Conservation (phyloP, 495 filamentous ascomycete species). For the Penicillium pancosmium region DNA sequence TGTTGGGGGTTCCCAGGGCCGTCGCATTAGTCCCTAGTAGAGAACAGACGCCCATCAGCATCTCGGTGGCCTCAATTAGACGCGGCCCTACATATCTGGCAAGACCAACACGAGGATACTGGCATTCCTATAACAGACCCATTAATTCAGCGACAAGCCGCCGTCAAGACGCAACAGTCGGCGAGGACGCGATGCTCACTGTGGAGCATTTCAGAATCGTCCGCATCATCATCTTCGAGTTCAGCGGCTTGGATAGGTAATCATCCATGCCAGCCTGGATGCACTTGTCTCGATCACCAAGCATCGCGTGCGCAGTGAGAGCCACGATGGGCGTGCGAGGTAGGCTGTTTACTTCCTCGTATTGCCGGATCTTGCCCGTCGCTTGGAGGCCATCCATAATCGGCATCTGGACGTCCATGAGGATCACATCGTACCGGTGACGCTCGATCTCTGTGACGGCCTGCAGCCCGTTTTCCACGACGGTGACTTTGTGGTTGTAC, state of each 20-base stretch:
- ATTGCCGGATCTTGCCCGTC: conserved; percentile 69
- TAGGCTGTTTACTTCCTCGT: conserved; percentile 49
- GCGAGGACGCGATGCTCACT: conserved; percentile 13
- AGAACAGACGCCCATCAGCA: too few relatives aligned
- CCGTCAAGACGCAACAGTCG: too few relatives aligned
- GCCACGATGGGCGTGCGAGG: conserved; percentile 72
- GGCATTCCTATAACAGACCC: too few relatives aligned
- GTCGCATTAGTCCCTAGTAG: too few relatives aligned
- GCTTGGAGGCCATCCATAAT: conserved; percentile 78
- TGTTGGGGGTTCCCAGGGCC: too few relatives aligned
- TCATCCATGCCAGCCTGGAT: conserved; percentile 80
- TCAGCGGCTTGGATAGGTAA: conserved; percentile 79
- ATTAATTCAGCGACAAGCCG: too few relatives aligned
- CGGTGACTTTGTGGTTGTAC: conserved; percentile 74
- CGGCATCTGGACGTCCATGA: conserved; percentile 62
- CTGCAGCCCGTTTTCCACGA: conserved; percentile 75
- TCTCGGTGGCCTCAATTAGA: too few relatives aligned
- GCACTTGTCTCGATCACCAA: conserved; percentile 80
- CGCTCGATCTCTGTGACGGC: conserved; percentile 66
- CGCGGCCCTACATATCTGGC: too few relatives aligned
- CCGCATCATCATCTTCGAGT: conserved; percentile 65
- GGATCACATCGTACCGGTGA: conserved; percentile 52
- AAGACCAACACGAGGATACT: too few relatives aligned
- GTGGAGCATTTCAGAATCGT: conserved; percentile 65
- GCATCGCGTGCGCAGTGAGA: conserved; percentile 80